Evolutionary conservation across 768 basidiomycete genomes (phyloP), one percentile per base, ranked within the genome.

Genomic region (Lactifluus pinguis): DNA sequence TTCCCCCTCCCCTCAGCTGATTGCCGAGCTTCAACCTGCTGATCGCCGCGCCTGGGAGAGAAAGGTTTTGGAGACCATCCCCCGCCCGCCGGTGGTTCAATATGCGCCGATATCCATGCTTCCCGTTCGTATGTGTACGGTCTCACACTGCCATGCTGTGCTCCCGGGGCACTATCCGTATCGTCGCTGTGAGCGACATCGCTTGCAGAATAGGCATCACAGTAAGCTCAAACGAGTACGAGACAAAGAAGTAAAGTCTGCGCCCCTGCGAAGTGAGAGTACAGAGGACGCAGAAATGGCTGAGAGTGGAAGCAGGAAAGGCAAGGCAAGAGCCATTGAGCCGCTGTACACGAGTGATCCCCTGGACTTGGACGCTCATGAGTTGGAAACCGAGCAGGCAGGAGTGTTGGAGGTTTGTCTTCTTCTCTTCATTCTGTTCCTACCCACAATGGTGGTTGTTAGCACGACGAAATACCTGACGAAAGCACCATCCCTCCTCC

Each of bases 131-230:
- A 80, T 82, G 77, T 82, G 81, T 64, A 82, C 79, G 6, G 80
- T 83, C 21, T 81, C 79, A 30, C 82, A 82, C 65, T 83, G 82
- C 56, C 79, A 80, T 67, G 75, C 75, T 52, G 71, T 81, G 48
- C 74, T 83, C 3, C 77, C 79, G 0, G 75, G 74, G 0, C 69
- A 72, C 29, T 80, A 82, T 67, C 70, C 72, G 13, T 83, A 71
- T 68, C 79, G 80, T 57, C 78, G 80, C 38, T 83, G 82, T 69
- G 82, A 82, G 62, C 75, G 77, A 59, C 82, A 83, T 57, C 75
- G 81, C 3, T 62, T 79, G n/a, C 82, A 82, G 68, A 82, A 82
- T 59, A 73, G 80, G 48, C 74, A 77, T 57, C 80, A 82, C 62
- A 79, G 77, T 64, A 74, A 76, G 61, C 72, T 82, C 50, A 81